Base-by-base conservation (phyloP, 2,329 filamentous ascomycete species). In the Sporothrix mexicana region DNA sequence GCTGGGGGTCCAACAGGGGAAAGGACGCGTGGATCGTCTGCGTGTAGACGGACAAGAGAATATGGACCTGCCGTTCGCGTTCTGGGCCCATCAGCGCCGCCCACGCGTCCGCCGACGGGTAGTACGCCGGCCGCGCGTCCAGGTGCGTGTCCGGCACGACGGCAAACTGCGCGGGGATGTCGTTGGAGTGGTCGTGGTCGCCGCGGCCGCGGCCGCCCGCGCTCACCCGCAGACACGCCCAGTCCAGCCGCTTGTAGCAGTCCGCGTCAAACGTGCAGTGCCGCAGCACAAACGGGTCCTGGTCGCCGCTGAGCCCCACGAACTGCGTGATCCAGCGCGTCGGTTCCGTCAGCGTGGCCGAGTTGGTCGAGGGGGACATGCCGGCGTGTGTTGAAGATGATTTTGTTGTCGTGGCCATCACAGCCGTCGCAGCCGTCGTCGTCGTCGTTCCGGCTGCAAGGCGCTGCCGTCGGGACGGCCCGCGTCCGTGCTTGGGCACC, bases 241-340 rank as follows among this genome's bases (percentile, higher is more conserved):
- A 61, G 25, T 61, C 57, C 57, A 61, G 25, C 25, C 25, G 57
- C 12, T 61, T 61, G 25, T 61, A 61, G 57, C 57, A 61, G 57
- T 61, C 57, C 12, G 57, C 57, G 25, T 61, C 57, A 30, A 61
- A 61, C 57, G 57, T 8, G 12, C 57, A 61, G 57, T 61, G 57
- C 57, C 57, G 25, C 25, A 61, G 25, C 25, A 61, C 57, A 8
- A 61, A 61, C 12, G 57, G 57, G 23, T 61, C 57, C 12, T 61
- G 57, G 25, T 61, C 57, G 57, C 57, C 57, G 57, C 57, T 61
- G 1, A 61, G 4, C 1, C 57, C 57, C 23, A 61, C 13, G 4
- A 61, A 61, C 25, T 61, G 57, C 8, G 25, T 61, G 57, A 61
- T 61, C 57, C 57, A 61, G 25, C 57, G 57, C 10, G 57, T 61